Percentiles rank a stretch among this genome's conserved stretches.
phyloP scores from a whole-genome alignment of 169 alveolate species.

The Eimeria sp. region DNA sequence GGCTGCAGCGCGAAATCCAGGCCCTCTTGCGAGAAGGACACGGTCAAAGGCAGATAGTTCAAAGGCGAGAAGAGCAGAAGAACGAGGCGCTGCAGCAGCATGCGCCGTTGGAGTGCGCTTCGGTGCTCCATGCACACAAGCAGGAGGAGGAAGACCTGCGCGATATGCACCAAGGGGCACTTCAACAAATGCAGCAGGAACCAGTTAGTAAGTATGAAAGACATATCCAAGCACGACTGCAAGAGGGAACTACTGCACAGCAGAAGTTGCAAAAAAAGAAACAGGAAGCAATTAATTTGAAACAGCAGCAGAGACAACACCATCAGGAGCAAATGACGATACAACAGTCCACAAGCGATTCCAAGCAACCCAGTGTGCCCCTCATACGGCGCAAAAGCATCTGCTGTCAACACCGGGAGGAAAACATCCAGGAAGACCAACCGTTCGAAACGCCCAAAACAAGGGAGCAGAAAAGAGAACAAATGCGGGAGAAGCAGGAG shows the following conservation, averaged over 20 bases:
- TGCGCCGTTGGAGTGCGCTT: slow-evolving; percentile 39
- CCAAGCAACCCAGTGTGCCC: neutral
- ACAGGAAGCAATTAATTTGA: neutral
- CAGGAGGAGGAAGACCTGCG: slow-evolving; percentile 3
- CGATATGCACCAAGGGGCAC: neutral
- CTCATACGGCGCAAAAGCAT: neutral
- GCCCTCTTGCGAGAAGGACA: slow-evolving; percentile 29
- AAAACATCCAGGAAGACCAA: neutral
- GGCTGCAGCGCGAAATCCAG: slow-evolving; percentile 65
- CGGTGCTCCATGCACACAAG: slow-evolving; percentile 29
- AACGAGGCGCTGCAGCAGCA: slow-evolving; percentile 50
- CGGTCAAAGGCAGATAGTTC: slow-evolving; percentile 43
- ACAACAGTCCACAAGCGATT: neutral
- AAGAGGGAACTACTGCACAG: neutral
- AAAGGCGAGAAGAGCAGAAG: slow-evolving; percentile 56
- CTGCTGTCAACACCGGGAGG: neutral
- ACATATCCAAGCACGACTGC: slow-evolving; percentile 24
- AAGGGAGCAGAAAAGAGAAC: neutral
- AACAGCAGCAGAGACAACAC: neutral
- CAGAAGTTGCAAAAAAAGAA: neutral
- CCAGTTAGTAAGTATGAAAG: neutral
- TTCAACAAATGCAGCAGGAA: slow-evolving; percentile 9
- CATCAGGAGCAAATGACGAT: neutral
- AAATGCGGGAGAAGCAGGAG: neutral
- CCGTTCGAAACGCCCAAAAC: neutral